Evolutionary conservation across 106 monocot species (phyloP), one percentile per base, ranked within the genome.

Genomic region (Acanthochlamys bracteata): DNA sequence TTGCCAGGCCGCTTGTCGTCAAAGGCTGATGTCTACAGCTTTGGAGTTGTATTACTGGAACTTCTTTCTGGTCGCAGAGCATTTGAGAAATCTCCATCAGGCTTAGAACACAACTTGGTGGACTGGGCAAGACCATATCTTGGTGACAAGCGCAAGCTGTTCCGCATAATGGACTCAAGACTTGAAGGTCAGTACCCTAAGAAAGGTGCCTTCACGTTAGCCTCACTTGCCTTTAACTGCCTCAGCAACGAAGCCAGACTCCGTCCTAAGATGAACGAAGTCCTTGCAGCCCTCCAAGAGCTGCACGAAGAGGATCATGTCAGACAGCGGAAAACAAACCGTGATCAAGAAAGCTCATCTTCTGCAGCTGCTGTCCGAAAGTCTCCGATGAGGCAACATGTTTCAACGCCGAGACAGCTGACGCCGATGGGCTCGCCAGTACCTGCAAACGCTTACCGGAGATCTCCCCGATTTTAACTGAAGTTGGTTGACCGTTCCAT

Each of bases 1-100:
- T 24, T 25, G 46, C 22, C 57, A 73, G 73, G 73, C 20, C 73
- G 65, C 11, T 57, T 73, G 14, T 73, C 73, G 24, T 63, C 40
- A 59, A 73, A 65, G 57, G 73, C 74, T 19, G 74, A 74, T 60
- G 74, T 74, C 23, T 74, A 74, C 60, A 74, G 74, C 66, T 74
- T 74, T 41, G 74, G 74, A 9, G 74, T 74, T 16, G 74, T 74
- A 45, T 40, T 74, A n/a, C 45, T 74, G 45, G 74, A 74, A 41
- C 74, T 74, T 11, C 12, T 73, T 25, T 67, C 67, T 6, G 74
- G 67, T 17, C 74, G 74, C 20, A 57, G 60, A 0, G 74, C 67
- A 51, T 0, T 67, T 0, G 74, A 74, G 23, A 67, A 51, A 10
- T 17, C 39, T 0, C 61, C 39, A 25, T 11, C 53, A 20, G 59